Evolutionary conservation across 2,329 filamentous ascomycete genomes (phyloP), one percentile per base, ranked within the genome.

Genomic region (Trichoderma hamatum): DNA sequence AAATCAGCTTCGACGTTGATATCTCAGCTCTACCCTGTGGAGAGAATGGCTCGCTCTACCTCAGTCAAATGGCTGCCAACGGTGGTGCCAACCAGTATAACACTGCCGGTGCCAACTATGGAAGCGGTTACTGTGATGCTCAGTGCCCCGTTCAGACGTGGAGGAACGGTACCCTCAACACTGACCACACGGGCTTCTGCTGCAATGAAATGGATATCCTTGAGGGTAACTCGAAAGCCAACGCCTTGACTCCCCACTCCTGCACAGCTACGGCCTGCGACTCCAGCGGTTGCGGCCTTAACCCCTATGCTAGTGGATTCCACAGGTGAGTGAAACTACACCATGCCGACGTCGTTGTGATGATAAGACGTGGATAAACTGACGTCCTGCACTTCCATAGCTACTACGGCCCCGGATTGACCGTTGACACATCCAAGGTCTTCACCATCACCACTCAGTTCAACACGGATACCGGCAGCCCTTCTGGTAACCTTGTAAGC

Each of bases 1-100:
- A 91, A 76, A 85, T 91, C 75, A 85, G 85, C 16, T 90, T 91
- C 68, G 88, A 90, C 58, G 88, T 90, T 5, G 89, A 91, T 73
- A 84, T 89, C 54, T 89, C 87, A 30, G 84, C 85, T 72, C 81
- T 91, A 36, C 86, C 87, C 16, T 92, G 90, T 72, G 89, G 89
- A 69, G 81, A 91, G 75, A 91, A 92, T 77, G 89, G 89, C 70
- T 89, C 89, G 21, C 76, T 91, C 36, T 90, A 91, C 79, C 84
- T 91, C 16, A 81, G 79, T 24, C 81, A 83, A 76, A 84, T 84
- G 82, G 83, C 86, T 13, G 80, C 82, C 7, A 86, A 89, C 73
- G 90, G 90, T 72, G 89, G 88, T 36, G 71, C 83, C 73, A 86
- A 84, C 74, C 74, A 82, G 0, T 81, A 78, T 65, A 88, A 87